Evolutionary conservation across 192 early-diverging fungal genomes (phyloP).

Genomic region (Coemansia sp.): DNA sequence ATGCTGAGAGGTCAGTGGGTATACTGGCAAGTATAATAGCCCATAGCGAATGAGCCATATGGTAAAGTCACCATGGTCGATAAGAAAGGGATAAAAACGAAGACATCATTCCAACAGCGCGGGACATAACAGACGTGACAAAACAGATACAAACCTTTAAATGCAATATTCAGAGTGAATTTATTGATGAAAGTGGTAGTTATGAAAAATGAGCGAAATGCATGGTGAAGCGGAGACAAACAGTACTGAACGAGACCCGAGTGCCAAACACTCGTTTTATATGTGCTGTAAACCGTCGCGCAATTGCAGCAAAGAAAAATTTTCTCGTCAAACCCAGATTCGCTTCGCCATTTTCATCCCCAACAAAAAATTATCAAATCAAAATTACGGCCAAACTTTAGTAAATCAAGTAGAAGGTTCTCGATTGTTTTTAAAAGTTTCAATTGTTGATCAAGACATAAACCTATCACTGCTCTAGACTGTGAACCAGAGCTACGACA

Average conservation of each 20-base stretch:
- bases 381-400: too few species aligned
- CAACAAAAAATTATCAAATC: constrained; percentile 2
- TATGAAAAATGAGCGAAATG: constrained; percentile 7
- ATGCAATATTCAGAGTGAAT: neutral
- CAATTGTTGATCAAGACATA: neutral
- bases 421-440: neutral
- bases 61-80: constrained; percentile 47
- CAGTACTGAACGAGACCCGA: neutral
- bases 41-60: constrained; percentile 48
- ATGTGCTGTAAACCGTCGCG: too few species aligned
- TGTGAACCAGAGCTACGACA: constrained; percentile 34
- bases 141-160: neutral
- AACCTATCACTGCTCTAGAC: constrained; percentile 17
- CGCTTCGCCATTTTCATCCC: neutral
- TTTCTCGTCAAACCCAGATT: neutral
- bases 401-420: too few species aligned
- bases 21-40: constrained; percentile 55
- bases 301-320: neutral
- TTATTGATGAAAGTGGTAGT: neutral
- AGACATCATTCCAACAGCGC: constrained; percentile 40
- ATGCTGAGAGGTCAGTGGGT: constrained; percentile 18
- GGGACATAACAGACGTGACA: neutral
- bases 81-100: constrained; percentile 44
- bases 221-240: constrained; percentile 1
- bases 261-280: neutral